Conservation (phyloP, 2,329 filamentous ascomycete species). For the Phaeomoniella chlamydospora region DNA sequence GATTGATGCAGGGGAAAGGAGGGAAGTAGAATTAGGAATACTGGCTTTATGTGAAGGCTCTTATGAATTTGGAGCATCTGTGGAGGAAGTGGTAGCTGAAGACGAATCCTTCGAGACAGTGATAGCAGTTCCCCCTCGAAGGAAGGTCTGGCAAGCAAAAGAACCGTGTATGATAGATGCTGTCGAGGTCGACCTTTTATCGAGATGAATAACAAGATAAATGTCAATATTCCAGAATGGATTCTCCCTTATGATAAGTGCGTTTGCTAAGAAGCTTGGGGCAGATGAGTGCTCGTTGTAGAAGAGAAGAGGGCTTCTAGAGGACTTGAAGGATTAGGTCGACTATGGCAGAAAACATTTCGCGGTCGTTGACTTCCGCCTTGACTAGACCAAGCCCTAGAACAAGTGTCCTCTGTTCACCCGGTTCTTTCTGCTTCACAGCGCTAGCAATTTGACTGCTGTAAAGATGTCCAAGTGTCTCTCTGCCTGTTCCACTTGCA, state of each 20-base stretch:
- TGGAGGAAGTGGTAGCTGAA: constrained; percentile 54
- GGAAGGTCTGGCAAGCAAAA: constrained; percentile 18
- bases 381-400: constrained; percentile 20
- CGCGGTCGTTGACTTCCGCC: constrained; percentile 6
- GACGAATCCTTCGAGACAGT: constrained; percentile 1
- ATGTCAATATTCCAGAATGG: no score
- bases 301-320: constrained; percentile 2
- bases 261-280: not conserved
- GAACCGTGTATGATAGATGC: constrained; percentile 16
- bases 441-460: constrained; percentile 79
- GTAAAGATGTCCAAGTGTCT: constrained; percentile 75
- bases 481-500: constrained; percentile 57
- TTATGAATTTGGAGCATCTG: constrained; percentile 65
- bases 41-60: constrained; percentile 65
- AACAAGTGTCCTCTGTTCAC: constrained; percentile 44
- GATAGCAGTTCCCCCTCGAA: constrained; percentile 5
- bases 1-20: constrained; percentile 43
- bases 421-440: constrained; percentile 55
- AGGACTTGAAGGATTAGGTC: constrained; percentile 11
- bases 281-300: not conserved
- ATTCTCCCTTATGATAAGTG: no score
- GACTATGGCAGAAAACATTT: constrained; percentile 10
- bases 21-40: constrained; percentile 51
- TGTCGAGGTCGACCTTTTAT: constrained; percentile 2
- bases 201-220: no score